These are phyloP conservation scores for Erodium maritimum DNA, from an alignment of 345 rosid genomes.

Conservation along the genomic window DNA sequence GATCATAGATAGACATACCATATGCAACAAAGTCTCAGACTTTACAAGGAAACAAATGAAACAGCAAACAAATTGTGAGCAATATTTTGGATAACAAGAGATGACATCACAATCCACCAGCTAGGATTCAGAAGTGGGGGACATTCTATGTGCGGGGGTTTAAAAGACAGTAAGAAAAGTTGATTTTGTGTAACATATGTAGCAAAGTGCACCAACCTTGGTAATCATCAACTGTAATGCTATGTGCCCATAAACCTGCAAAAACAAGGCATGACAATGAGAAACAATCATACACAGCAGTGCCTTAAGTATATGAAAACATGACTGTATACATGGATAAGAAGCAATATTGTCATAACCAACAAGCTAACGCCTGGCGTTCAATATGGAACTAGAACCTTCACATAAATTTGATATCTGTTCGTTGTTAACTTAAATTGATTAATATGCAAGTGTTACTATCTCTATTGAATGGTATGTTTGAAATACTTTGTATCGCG, in stretches of 20 bases:
- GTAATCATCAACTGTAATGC: slow-evolving; percentile 75
- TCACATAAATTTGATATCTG: neutral
- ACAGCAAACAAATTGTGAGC: too few species aligned
- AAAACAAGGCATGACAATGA: slow-evolving; percentile 3
- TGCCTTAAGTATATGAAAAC: neutral
- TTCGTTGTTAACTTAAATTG: too few species aligned
- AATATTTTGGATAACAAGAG: neutral
- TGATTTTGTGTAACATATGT: neutral
- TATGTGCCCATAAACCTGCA: slow-evolving; percentile 55
- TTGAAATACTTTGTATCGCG: neutral
- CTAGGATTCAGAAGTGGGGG: neutral
- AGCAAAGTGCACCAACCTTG: slow-evolving; percentile 47
- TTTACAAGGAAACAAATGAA: neutral
- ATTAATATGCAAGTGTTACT: too few species aligned
- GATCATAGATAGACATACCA: too few species aligned
- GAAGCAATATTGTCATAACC: neutral
- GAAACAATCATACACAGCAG: slow-evolving; percentile 1
- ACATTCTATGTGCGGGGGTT: neutral
- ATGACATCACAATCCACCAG: neutral
- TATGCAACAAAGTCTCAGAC: neutral
- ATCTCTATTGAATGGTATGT: neutral
- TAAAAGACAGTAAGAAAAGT: neutral
- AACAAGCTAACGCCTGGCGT: neutral
- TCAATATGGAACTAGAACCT: neutral
- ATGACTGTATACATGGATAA: neutral